Conservation (phyloP, 208 protist species). For the Leishmania guyanensis region DNA sequence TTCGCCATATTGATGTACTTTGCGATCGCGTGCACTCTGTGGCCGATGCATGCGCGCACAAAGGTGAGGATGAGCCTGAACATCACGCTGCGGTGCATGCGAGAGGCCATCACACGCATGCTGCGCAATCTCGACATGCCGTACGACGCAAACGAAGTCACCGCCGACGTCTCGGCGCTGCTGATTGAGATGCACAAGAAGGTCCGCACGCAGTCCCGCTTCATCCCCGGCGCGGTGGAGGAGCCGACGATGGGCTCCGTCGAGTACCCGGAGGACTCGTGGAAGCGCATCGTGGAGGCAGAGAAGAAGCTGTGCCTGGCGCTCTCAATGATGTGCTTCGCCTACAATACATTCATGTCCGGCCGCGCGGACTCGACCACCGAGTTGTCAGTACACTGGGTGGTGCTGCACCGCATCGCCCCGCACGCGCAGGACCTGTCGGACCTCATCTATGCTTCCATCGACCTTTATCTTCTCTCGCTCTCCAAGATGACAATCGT, state of each 20-base stretch:
- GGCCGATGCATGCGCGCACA: constrained; percentile 80
- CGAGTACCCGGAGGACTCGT: constrained; percentile 76
- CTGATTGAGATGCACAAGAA: constrained; percentile 80
- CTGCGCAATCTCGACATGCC: constrained; percentile 91
- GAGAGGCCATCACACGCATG: constrained; percentile 74
- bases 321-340: constrained; percentile 87
- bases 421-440: constrained; percentile 78
- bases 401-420: constrained; percentile 87
- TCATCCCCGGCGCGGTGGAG: constrained; percentile 79
- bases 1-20: constrained; percentile 93
- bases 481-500: constrained; percentile 78
- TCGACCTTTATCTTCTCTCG: constrained; percentile 85
- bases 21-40: constrained; percentile 72
- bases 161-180: constrained; percentile 57
- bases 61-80: constrained; percentile 89
- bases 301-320: constrained; percentile 72
- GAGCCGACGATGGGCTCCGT: constrained; percentile 85
- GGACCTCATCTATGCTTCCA: constrained; percentile 80
- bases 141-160: constrained; percentile 72
- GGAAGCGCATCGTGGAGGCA: constrained; percentile 69
- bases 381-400: constrained; percentile 88
- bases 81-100: constrained; percentile 77
- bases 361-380: constrained; percentile 56
- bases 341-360: constrained; percentile 88
- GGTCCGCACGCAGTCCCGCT: constrained; percentile 53